Evolutionary conservation across 2,329 filamentous ascomycete species (phyloP), one percentile per base, ranked within the genome.

Genomic region (Trichoderma atrobrunneum): DNA sequence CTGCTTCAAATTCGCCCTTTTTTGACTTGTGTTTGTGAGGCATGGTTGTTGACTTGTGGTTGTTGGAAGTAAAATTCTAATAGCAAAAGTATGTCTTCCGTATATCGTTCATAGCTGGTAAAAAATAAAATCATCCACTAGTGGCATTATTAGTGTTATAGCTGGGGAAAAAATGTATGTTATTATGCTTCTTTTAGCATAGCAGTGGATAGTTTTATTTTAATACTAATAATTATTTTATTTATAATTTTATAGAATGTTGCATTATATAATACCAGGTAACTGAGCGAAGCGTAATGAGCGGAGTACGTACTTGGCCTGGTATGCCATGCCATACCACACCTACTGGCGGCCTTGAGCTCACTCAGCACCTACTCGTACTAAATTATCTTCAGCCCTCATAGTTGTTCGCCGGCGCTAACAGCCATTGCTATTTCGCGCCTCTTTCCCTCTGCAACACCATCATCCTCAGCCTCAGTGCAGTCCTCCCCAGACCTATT

Each of bases 1-100:
- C 84, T 61, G 66, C 60, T 18, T 84, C 84, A 63, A 84, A 83
- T 73, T 90, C 87, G 65, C 85, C 85, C 71, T 88, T 88, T 75
- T 82, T 83, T 73, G 92, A 87, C 74, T 92, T 95, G 24, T 72
- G 67, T 32, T 72, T 70, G 28, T 72, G 60, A 56, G 67, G 67
- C 67, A 72, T 72, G 56, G 10, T 68, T 32, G 28, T 34, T 34
- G 36, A 28, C 21, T 16, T 43, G 18, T 48, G 48, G 59, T 59
- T 16, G 34, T 30, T 48, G 11, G 16, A 21, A 48, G 26, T 21
- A 43, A 59, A 67, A 59, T 67, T 56, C 32, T 21, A 24, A 14
- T 7, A 14, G 26, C 11, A 28, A 43, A 43, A n/a, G 6, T 36
- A 43, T 43, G 16, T 43, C 16, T 7, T 43, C 7, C 36, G 18